Percentiles rank a stretch among this genome's conserved stretches.
Evolutionary conservation across 805 yeast species (phyloP).

Genomic region (Ogataea methylovora): DNA sequence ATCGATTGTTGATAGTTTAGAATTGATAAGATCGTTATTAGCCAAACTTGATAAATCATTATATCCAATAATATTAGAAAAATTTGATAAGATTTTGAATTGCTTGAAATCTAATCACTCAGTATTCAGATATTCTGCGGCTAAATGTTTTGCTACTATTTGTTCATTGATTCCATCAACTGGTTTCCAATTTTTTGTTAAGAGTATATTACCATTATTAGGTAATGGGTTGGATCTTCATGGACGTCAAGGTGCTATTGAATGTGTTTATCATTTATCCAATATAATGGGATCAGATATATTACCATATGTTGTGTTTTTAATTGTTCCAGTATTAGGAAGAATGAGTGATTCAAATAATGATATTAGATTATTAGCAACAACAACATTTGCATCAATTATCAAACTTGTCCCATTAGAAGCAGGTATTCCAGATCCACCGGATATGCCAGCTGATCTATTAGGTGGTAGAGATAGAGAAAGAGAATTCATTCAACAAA

Average conservation of each 20-base stretch:
- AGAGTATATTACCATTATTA: constrained; percentile 69
- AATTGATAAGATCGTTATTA: constrained; percentile 67
- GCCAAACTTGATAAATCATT: constrained; percentile 49
- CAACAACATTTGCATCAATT: constrained; percentile 93
- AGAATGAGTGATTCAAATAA: constrained; percentile 94
- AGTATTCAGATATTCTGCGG: constrained; percentile 83
- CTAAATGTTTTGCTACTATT: constrained; percentile 79
- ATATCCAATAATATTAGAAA: constrained; percentile 40
- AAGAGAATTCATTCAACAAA: constrained; percentile 89
- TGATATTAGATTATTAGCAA: constrained; percentile 84
- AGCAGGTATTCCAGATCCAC: constrained; percentile 95
- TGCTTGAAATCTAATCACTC: constrained; percentile 65
- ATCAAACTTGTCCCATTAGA: constrained; percentile 94
- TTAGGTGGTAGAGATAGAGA: constrained; percentile 88
- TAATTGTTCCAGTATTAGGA: constrained; percentile 94
- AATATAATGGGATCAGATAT: constrained; percentile 81
- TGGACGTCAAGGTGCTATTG: constrained; percentile 91
- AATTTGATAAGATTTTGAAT: constrained; percentile 42
- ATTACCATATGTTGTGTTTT: constrained; percentile 88
- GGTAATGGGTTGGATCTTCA: constrained; percentile 62
- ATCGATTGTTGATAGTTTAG: constrained; percentile 76
- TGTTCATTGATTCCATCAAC: constrained; percentile 61
- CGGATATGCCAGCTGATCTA: constrained; percentile 77
- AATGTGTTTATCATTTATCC: constrained; percentile 80
- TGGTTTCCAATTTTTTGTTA: constrained; percentile 76